Base-by-base conservation (phyloP, 2,329 filamentous ascomycete species). In the Hymenotorrendiella dingleyae region DNA sequence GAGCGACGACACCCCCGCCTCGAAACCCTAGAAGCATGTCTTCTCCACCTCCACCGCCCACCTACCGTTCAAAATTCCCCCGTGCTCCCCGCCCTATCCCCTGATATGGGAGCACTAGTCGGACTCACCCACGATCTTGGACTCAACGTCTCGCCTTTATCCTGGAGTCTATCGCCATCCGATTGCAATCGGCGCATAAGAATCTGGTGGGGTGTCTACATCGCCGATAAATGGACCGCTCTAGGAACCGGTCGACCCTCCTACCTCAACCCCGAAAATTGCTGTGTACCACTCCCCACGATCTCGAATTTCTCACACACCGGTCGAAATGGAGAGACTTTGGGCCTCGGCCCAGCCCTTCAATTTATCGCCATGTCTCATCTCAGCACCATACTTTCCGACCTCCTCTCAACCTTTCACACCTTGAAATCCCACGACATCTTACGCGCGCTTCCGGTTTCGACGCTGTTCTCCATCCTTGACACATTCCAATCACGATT, bases 221-320 rank as follows among this genome's bases (percentile, higher is more conserved):
- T 80, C 65, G 78, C 82, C 55, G 80, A 84, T 47, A 78, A 75
- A 54, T 81, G 73, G 76, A 70, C 73, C 2, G 70, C 74, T 1
- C 65, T 78, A 16, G 69, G 74, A 23, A 71, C 77, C 45, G 77
- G 77, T 6, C 67, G 76, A 7, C 76, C 75, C 6, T 75, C 71
- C 22, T 59, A 60, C 32, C 43, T 62, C n/a, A 51, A 52, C 40
- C 47, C 51, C 16, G 57, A 58, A 8, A 45, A 60, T 21, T 43
- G 38, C 27, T 55, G 54, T 34, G 56, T 59, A 2, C 49, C 55
- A 3, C 69, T 78, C 37, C 73, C 79, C 19, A 66, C 64, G 2
- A 70, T 74, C 30, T 55, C 58, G 34, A 55, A 65, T 20, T 56
- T 56, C 42, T 43, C 49, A 3, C 51, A 50, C 16, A 36, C 34